phyloP scores from a whole-genome alignment of 345 rosid genomes.

The Eucalyptus viminalis region DNA sequence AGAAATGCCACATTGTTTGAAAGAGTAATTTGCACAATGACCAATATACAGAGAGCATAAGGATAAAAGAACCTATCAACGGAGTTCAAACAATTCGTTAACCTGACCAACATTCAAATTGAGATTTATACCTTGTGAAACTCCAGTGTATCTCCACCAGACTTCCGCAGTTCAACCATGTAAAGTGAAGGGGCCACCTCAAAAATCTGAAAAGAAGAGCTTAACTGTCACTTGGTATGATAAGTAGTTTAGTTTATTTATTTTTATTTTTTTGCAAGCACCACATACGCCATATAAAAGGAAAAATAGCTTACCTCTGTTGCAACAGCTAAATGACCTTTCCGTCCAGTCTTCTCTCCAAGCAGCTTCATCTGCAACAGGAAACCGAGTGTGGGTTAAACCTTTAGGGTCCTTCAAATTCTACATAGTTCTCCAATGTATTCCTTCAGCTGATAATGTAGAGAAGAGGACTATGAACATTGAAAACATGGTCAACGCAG shows the following conservation, averaged over 20 bases:
- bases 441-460: neutral
- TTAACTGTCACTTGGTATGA: neutral
- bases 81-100: neutral
- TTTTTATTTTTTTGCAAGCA: neutral
- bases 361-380: conserved; percentile 54
- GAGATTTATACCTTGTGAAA: conserved; percentile 69
- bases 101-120: neutral
- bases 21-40: neutral
- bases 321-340: conserved; percentile 92
- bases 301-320: conserved; percentile 50
- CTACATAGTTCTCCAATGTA: neutral
- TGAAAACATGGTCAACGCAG: neutral
- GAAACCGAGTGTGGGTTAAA: neutral
- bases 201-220: conserved; percentile 37
- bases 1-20: neutral
- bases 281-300: neutral
- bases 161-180: conserved; percentile 92
- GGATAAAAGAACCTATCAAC: neutral
- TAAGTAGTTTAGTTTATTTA: neutral
- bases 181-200: conserved; percentile 97
- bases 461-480: neutral
- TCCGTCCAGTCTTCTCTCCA: conserved; percentile 96
- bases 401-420: neutral
- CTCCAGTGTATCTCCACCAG: conserved; percentile 96
- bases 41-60: neutral